Conservation (phyloP, 495 filamentous ascomycete species). For the Penicillium chermesinum region DNA sequence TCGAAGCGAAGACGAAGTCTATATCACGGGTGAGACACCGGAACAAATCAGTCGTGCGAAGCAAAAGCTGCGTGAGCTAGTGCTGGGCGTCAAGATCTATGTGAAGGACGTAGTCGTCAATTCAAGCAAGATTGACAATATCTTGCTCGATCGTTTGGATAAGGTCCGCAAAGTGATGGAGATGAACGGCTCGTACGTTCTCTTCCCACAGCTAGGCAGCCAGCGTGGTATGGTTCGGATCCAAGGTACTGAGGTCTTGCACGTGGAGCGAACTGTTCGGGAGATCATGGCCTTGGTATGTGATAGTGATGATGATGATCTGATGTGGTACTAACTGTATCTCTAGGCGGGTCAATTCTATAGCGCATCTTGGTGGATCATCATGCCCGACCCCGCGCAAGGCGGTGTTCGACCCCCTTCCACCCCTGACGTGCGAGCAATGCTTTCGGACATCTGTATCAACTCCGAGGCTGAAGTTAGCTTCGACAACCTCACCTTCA, state of each 20-base stretch:
- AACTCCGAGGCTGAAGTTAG: constrained; percentile 92
- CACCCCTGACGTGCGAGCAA: constrained; percentile 70
- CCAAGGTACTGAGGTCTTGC: constrained; percentile 85
- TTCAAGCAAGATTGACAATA: constrained; percentile 85
- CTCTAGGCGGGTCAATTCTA: constrained; percentile 91
- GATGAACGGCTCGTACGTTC: constrained; percentile 87
- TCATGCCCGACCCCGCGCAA: constrained; percentile 65
- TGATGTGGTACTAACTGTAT: constrained; percentile 25
- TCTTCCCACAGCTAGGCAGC: constrained; percentile 80
- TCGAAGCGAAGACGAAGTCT: constrained; percentile 81
- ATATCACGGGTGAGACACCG: constrained; percentile 81
- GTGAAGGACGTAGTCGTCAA: constrained; percentile 87
- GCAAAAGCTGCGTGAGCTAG: constrained; percentile 77
- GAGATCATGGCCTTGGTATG: constrained; percentile 91
- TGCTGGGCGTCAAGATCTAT: constrained; percentile 72
- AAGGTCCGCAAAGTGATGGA: constrained; percentile 98
- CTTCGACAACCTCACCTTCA: constrained; percentile 90
- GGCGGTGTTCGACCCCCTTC: constrained; percentile 59
- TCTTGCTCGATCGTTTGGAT: constrained; percentile 84
- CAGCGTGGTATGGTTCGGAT: constrained; percentile 75
- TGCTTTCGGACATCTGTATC: constrained; percentile 92
- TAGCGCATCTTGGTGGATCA: constrained; percentile 92
- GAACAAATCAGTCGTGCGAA: constrained; percentile 82
- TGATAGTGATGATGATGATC: background rate
- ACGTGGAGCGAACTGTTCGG: constrained; percentile 87